Percentiles rank a stretch among this genome's conserved stretches.
Evolutionary conservation across 495 filamentous ascomycete genomes (phyloP).

Genomic region (Neurospora sp.): DNA sequence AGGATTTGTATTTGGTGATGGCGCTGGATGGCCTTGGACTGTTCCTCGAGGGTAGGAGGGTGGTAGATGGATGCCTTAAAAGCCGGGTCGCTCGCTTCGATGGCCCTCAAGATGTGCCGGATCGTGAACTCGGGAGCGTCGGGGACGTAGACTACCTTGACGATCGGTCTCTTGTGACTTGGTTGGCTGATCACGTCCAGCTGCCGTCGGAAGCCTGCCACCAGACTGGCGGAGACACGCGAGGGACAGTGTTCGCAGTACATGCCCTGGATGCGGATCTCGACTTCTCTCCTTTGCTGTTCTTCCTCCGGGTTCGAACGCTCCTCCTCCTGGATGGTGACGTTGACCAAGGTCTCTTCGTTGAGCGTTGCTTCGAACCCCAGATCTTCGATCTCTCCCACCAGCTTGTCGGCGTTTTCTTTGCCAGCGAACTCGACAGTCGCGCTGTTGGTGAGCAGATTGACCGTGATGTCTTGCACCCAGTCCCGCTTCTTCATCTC

Average conservation of each 20-base stretch:
- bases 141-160: conserved; percentile 64
- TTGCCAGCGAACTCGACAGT: conserved; percentile 46
- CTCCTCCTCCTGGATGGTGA: background rate
- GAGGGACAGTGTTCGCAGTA: conserved; percentile 77
- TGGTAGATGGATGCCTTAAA: conserved; percentile 66
- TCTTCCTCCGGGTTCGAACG: conserved; percentile 8
- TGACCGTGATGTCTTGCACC: conserved; percentile 54
- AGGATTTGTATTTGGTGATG: conserved; percentile 53
- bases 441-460: conserved; percentile 64
- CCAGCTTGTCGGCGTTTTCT: conserved; percentile 43
- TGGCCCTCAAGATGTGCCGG: conserved; percentile 56
- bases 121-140: conserved; percentile 62
- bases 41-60: conserved; percentile 76
- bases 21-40: conserved; percentile 59
- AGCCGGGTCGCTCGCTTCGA: conserved; percentile 51
- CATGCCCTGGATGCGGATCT: conserved; percentile 70
- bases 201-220: conserved; percentile 23
- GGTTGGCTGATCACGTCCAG: conserved; percentile 40
- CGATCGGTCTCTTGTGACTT: conserved; percentile 43
- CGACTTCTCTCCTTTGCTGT: conserved; percentile 45
- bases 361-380: conserved; percentile 62
- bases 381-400: conserved; percentile 64
- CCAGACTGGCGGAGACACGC: conserved; percentile 34
- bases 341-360: conserved; percentile 31
- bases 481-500: conserved; percentile 53